These are phyloP conservation scores for Neonothopanus nambi DNA, from an alignment of 1,284 basidiomycete genomes.

Conservation along the genomic window DNA sequence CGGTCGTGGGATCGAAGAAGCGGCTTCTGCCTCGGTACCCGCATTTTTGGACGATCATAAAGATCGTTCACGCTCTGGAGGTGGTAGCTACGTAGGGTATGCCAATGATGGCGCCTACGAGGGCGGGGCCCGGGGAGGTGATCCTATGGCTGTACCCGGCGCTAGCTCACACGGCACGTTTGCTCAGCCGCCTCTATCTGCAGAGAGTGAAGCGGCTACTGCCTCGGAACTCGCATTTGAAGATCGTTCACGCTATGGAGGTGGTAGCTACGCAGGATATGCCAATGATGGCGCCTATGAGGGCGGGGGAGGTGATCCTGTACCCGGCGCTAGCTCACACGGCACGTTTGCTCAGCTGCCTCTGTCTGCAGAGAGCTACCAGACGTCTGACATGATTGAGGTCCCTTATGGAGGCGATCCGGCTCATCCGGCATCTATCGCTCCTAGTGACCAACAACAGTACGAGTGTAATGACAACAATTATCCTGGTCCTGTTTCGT, in stretches of 20 bases:
- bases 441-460: not conserved
- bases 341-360: slow-evolving; percentile 1
- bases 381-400: slow-evolving; percentile 3
- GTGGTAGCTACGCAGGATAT: too few relatives aligned
- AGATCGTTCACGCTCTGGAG: not conserved
- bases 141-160: too few relatives aligned
- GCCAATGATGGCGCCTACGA: not conserved
- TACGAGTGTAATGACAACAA: not conserved
- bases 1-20: slow-evolving; percentile 40
- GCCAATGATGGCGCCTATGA: too few relatives aligned
- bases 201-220: too few relatives aligned
- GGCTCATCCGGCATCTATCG: not conserved
- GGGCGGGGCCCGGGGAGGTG: not conserved
- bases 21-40: slow-evolving; percentile 15
- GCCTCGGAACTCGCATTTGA: too few relatives aligned
- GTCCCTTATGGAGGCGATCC: not conserved
- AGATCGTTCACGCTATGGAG: too few relatives aligned
- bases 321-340: slow-evolving; percentile 5
- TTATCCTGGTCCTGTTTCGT: not conserved
- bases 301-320: too few relatives aligned
- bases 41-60: slow-evolving; percentile 5
- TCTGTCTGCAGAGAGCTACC: slow-evolving; percentile 4
- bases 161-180: too few relatives aligned
- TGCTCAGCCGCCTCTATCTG: too few relatives aligned
- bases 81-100: slow-evolving; percentile 1